phyloP scores from a whole-genome alignment of 106 monocot genomes.

The Dioscorea zingiberensis region DNA sequence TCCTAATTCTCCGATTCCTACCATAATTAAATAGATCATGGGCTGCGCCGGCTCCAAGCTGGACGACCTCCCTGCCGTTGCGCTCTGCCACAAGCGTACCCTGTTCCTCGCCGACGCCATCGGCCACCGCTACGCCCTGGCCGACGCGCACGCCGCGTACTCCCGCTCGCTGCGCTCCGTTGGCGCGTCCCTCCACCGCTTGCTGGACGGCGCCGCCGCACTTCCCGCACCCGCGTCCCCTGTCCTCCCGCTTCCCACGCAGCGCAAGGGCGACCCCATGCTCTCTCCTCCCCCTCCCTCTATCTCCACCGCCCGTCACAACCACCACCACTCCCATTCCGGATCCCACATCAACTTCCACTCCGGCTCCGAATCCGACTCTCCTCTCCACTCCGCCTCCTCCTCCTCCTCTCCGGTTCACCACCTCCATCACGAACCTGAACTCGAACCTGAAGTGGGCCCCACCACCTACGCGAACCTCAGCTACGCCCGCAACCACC shows the following conservation, averaged over 20 bases:
- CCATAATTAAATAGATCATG: constrained; percentile 26
- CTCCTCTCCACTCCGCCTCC: constrained; percentile 35
- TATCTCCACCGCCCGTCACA: background rate
- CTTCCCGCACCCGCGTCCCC: constrained; percentile 24
- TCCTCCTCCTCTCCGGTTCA: constrained; percentile 13
- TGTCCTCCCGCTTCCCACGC: constrained; percentile 50
- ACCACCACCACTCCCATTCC: constrained; percentile 35
- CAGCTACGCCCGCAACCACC: constrained; percentile 44
- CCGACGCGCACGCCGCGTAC: constrained; percentile 75
- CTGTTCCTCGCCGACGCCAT: constrained; percentile 57
- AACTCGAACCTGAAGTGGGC: background rate
- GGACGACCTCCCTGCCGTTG: constrained; percentile 62
- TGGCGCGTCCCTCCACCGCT: constrained; percentile 41
- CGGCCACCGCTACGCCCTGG: constrained; percentile 63
- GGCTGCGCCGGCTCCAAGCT: constrained; percentile 81
- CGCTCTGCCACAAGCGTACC: constrained; percentile 47
- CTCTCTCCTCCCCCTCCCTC: constrained; percentile 18
- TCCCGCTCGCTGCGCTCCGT: constrained; percentile 46
- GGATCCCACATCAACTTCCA: constrained; percentile 72
- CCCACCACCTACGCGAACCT: constrained; percentile 18
- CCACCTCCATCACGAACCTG: constrained; percentile 9
- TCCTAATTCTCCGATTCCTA: background rate
- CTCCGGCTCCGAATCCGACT: constrained; percentile 31
- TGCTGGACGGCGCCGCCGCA: constrained; percentile 25
- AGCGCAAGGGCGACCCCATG: constrained; percentile 51